Conservation (phyloP, 2,329 filamentous ascomycete genomes). For the Penicillium sp. region DNA sequence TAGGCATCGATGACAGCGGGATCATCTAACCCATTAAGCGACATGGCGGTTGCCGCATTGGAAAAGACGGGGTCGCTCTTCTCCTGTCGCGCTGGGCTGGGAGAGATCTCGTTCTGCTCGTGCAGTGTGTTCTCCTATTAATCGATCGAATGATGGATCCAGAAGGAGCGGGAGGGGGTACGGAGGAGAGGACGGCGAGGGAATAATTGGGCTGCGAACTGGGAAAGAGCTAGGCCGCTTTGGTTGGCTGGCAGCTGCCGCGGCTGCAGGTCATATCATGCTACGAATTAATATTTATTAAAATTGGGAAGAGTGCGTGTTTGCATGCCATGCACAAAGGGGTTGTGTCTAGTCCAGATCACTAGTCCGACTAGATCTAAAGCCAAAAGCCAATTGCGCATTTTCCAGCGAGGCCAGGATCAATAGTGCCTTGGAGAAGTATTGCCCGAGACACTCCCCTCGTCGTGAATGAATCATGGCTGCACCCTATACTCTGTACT, state of each 20-base stretch:
- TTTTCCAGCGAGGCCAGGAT: too few species aligned
- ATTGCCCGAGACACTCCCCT: too few species aligned
- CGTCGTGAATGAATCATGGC: too few species aligned
- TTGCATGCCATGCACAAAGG: neutral
- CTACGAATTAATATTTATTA: too few species aligned
- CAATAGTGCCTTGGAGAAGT: too few species aligned
- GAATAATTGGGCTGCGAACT: neutral
- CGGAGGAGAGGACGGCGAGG: too few species aligned
- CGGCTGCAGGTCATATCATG: neutral
- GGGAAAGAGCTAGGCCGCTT: slow-evolving; percentile 3
- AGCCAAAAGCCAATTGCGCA: too few species aligned
- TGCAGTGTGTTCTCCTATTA: neutral
- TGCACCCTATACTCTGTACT: too few species aligned
- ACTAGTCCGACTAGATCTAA: neutral
- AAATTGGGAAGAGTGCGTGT: too few species aligned
- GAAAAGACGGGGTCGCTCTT: slow-evolving; percentile 15
- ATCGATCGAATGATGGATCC: neutral
- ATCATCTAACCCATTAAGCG: slow-evolving; percentile 90
- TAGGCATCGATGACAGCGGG: slow-evolving; percentile 78
- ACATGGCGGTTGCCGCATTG: slow-evolving; percentile 61
- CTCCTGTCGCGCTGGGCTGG: neutral
- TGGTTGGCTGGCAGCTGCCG: neutral
- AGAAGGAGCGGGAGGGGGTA: slow-evolving; percentile 1
- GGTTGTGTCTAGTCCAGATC: too few species aligned
- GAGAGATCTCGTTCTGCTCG: too few species aligned